phyloP scores from a whole-genome alignment of 441 rosid species.

The Populus hybrid region DNA sequence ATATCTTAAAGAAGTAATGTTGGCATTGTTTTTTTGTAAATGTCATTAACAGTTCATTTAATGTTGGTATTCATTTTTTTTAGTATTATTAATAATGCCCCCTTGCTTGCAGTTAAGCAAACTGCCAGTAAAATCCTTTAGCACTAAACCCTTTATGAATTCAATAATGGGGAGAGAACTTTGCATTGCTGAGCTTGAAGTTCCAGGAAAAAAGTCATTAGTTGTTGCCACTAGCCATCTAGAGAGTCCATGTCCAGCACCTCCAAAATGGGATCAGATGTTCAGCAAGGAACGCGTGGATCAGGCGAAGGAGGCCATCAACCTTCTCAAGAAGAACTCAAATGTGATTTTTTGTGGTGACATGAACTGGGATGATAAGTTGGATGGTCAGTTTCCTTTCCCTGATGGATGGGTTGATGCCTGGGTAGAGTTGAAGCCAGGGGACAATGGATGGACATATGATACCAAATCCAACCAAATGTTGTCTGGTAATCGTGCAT shows the following conservation, averaged over 20 bases:
- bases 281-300: conserved; percentile 78
- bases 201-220: conserved; percentile 45
- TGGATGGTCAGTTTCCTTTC: conserved; percentile 77
- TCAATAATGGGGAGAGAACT: conserved; percentile 87
- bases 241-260: conserved; percentile 89
- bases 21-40: background rate
- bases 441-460: conserved; percentile 79
- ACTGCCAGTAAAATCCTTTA: conserved; percentile 63
- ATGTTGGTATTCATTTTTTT: background rate
- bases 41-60: no score
- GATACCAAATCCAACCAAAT: conserved; percentile 85
- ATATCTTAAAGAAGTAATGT: no score
- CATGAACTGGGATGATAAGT: conserved; percentile 93
- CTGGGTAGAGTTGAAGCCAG: conserved; percentile 70
- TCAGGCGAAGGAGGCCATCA: conserved; percentile 67
- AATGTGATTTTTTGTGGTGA: conserved; percentile 89
- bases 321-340: conserved; percentile 43
- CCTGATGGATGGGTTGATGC: conserved; percentile 73
- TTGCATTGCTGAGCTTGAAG: conserved; percentile 63
- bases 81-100: background rate
- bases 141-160: conserved; percentile 56
- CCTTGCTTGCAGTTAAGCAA: conserved; percentile 66
- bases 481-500: conserved; percentile 71
- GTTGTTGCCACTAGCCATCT: conserved; percentile 94
- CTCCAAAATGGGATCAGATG: conserved; percentile 99